Base-by-base conservation (phyloP, 108 stramenopile genomes). In the Fistulifera pelliculosa region DNA sequence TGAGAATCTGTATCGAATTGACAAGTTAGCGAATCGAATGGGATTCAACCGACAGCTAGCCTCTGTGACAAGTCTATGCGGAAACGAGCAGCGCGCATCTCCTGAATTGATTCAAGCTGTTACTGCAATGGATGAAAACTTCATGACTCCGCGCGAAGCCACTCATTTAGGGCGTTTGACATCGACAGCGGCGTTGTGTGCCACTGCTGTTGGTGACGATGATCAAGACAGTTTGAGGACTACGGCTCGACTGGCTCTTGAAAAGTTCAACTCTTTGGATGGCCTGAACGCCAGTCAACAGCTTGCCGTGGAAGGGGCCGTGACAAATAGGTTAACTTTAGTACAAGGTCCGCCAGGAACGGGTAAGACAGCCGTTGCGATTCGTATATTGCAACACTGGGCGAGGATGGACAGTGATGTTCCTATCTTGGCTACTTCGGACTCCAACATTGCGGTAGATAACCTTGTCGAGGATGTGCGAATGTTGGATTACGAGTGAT, bases 391-490 rank as follows among this genome's bases (percentile, higher is more conserved):
- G 35, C 84, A 85, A 65, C 87, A 88, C 55, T 94, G 93, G 93
- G 88, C 88, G 25, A 65, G 85, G 47, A 58, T 89, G 45, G 74
- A 81, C 39, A 58, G 38, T 23, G 83, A 81, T 10, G 49, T 64
- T 22, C 93, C 93, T 12, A 89, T 94, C 24, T 64, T 94, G 49
- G 89, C 89, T 15, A 90, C 89, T 8, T 85, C 82, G 2, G 93
- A 94, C 78, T 94, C 93, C 23, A 97, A 99, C 65, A 96, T 95
- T 58, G 98, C 98, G 15, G 98, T 96, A 4, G 98, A 99, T 61
- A 95, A 99, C 63, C 62, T 99, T 35, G 85, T 96, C 22, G 95
- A 96, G 96, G 98, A 31, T 92, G 88, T 59, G 88, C 85, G 11
- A 83, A 78, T 47, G 90, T 80, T 27, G 87, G 95, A 41, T 65